phyloP scores from a whole-genome alignment of 2,329 filamentous ascomycete species.

The Podosphaera aphanis region DNA sequence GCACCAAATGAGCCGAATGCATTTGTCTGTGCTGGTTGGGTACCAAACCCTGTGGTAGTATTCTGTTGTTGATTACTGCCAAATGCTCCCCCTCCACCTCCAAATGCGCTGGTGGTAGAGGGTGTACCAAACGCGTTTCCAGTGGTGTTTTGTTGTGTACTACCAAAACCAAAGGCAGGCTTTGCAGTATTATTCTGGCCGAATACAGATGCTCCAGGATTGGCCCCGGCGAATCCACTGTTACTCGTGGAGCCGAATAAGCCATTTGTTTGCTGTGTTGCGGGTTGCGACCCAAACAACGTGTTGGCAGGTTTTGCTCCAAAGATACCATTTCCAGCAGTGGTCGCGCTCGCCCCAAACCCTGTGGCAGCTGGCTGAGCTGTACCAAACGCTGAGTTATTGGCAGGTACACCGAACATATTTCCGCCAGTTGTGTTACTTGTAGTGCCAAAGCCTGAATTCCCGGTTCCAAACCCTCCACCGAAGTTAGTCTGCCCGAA shows the following conservation, averaged over 20 bases:
- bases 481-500: conserved; percentile 34
- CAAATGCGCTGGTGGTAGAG: conserved; percentile 10
- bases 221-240: conserved; percentile 14
- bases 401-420: conserved; percentile 18
- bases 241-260: conserved; percentile 14
- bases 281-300: conserved; percentile 20
- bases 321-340: conserved; percentile 20
- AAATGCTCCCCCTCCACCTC: conserved; percentile 17
- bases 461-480: conserved; percentile 20
- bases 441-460: too few relatives aligned
- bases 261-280: conserved; percentile 5
- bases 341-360: conserved; percentile 22
- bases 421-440: conserved; percentile 13
- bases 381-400: conserved; percentile 22
- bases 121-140: conserved; percentile 11
- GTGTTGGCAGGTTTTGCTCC: conserved; percentile 17
- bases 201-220: conserved; percentile 11
- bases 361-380: conserved; percentile 20
- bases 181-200: conserved; percentile 19
- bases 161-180: conserved; percentile 15
- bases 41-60: conserved; percentile 17
- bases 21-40: conserved; percentile 18
- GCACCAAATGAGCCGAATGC: conserved; percentile 21
- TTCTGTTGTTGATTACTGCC: conserved; percentile 14
- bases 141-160: conserved; percentile 6